Evolutionary conservation across 768 basidiomycete genomes (phyloP), one percentile per base, ranked within the genome.

Genomic region (Boletus insuetus): DNA sequence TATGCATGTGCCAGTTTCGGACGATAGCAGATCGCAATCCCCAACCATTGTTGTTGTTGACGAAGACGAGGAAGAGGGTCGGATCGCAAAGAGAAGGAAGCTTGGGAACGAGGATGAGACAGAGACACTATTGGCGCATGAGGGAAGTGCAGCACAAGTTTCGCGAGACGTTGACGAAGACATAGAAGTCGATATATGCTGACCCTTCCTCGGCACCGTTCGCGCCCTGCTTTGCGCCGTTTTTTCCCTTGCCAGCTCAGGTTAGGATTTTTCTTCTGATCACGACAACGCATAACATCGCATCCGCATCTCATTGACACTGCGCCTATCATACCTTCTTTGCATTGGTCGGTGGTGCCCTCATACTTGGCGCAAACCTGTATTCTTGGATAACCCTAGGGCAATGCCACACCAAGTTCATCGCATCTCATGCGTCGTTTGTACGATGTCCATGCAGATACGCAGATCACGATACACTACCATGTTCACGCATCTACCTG

Each of bases 1-100:
- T 13, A 67, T 68, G 0, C 70, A 74, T 51, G 71, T 70, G 6
- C 72, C 74, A 60, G 66, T 73, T 60, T 54, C 22, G 39, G 60
- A 37, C 50, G 39, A 35, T 16, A 45, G 26, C 46, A 67, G 64
- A 38, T 74, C 59, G 54, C 77, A 17, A 75, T 77, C 17, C 78
- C 81, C 85, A n/a, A 79, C 84, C 34, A 74, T 87, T 40, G 72
- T 84, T 43, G 75, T 85, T 32, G 86, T 73, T 37, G 74, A 87
- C n/a, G 85, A 86, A 51, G 79, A 79, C 24, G 58, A 61, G 34
- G 78, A 80, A 38, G 77, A 82, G 43, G 78, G 75, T 35, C 83
- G 85, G 42, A 77, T 72, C 29, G 66, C 73, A 49, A 89, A 87
- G 72, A 80, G 80, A 59, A 77, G 86, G 63, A 68, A 69, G 51